phyloP scores from a whole-genome alignment of 2,329 filamentous ascomycete genomes.

The Hymenoscyphus occultus region DNA sequence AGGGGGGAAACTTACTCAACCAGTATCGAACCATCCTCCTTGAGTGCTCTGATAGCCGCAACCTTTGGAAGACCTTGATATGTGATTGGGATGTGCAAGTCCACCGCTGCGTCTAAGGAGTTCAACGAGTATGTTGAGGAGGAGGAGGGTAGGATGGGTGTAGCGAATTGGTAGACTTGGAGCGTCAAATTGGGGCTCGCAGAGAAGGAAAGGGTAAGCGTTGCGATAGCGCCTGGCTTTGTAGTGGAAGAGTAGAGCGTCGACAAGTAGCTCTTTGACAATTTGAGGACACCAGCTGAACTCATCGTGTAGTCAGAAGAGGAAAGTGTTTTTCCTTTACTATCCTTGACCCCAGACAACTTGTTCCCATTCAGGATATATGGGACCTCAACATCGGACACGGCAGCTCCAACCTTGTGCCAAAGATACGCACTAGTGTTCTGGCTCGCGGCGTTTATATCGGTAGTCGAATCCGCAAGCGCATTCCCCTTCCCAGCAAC shows the following conservation, averaged over 20 bases:
- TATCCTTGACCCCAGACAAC: conserved; percentile 42
- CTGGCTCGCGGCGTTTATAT: conserved; percentile 45
- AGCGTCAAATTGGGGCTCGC: conserved; percentile 46
- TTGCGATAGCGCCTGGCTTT: conserved; percentile 46
- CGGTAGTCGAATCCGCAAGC: conserved; percentile 51
- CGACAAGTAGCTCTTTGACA: conserved; percentile 46
- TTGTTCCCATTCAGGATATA: conserved; percentile 56
- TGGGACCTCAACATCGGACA: conserved; percentile 44
- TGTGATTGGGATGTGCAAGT: conserved; percentile 48
- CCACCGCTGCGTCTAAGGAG: background rate
- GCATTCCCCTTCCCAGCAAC: conserved; percentile 45
- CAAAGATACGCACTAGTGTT: conserved; percentile 53
- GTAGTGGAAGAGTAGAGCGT: conserved; percentile 43
- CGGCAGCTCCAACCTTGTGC: conserved; percentile 46
- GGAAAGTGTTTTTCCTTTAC: conserved; percentile 39
- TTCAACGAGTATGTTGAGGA: conserved; percentile 15
- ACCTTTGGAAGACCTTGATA: conserved; percentile 50
- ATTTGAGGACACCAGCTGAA: conserved; percentile 44
- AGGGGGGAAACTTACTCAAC: conserved; percentile 41
- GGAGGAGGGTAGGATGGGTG: conserved; percentile 36
- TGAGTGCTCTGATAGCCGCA: conserved; percentile 50
- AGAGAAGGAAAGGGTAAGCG: conserved; percentile 52
- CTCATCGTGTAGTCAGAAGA: conserved; percentile 46
- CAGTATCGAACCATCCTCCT: conserved; percentile 47
- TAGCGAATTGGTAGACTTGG: conserved; percentile 52